These are phyloP conservation scores for Solanum medicagineum DNA, from an alignment of 257 asterid genomes.

Conservation along the genomic window DNA sequence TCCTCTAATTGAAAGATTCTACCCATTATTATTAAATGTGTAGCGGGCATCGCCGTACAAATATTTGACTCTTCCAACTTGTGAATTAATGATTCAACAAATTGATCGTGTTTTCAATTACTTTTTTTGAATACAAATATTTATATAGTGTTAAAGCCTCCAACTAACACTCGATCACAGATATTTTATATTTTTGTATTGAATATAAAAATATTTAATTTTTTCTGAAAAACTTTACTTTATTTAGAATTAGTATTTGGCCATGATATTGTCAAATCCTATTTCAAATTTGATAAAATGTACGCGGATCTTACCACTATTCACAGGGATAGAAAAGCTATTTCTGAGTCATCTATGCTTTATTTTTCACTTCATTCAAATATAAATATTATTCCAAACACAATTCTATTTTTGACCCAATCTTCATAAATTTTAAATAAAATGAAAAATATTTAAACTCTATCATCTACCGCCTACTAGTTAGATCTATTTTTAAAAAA, in stretches of 20 bases:
- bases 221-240: no score
- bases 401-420: background rate
- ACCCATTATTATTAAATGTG: background rate
- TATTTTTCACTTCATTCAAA: background rate
- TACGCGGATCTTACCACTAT: no score
- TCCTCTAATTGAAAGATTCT: background rate
- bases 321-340: no score
- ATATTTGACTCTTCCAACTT: background rate
- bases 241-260: background rate
- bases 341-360: no score
- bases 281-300: no score
- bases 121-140: no score
- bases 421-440: background rate
- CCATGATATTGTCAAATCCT: no score
- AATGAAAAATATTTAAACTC: background rate
- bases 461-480: background rate
- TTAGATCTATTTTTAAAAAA: background rate
- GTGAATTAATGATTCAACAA: background rate
- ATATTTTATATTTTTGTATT: background rate
- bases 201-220: no score
- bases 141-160: background rate
- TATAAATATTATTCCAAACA: background rate
- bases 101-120: background rate
- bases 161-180: background rate
- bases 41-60: background rate